A percentile compares a stretch with the other conserved stretches of the same genome.
These are phyloP conservation scores for Fusarium sp. DNA, from an alignment of 2,329 filamentous ascomycete species.

Conservation along the genomic window DNA sequence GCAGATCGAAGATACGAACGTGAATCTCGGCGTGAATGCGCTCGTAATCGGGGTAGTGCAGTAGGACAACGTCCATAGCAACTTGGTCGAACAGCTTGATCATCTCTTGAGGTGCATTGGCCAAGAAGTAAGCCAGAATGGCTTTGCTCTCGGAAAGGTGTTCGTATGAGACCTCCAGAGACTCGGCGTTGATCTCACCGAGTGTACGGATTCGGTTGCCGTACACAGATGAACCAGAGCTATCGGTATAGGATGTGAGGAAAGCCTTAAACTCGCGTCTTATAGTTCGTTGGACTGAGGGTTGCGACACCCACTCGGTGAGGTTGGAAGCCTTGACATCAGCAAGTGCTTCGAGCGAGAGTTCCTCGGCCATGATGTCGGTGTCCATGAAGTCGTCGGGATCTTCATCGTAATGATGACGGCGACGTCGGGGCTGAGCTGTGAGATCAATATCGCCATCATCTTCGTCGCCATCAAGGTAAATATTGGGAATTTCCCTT, in stretches of 20 bases:
- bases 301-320: slow-evolving; percentile 93
- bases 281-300: slow-evolving; percentile 90
- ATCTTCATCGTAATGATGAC: slow-evolving; percentile 94
- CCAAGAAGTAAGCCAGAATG: slow-evolving; percentile 93
- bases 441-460: slow-evolving; percentile 87
- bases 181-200: slow-evolving; percentile 97
- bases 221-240: slow-evolving; percentile 90
- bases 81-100: slow-evolving; percentile 96
- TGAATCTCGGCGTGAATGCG: slow-evolving; percentile 98
- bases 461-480: slow-evolving; percentile 83
- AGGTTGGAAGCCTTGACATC: slow-evolving; percentile 94
- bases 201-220: slow-evolving; percentile 92
- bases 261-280: slow-evolving; percentile 98
- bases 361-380: slow-evolving; percentile 94
- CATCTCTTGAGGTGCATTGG: slow-evolving; percentile 94
- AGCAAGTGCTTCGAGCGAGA: slow-evolving; percentile 88
- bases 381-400: slow-evolving; percentile 90
- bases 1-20: slow-evolving; percentile 93
- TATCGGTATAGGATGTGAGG: slow-evolving; percentile 93
- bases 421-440: slow-evolving; percentile 82
- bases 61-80: slow-evolving; percentile 93
- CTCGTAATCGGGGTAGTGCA: slow-evolving; percentile 97
- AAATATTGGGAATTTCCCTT: slow-evolving; percentile 75
- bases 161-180: slow-evolving; percentile 94
- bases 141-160: slow-evolving; percentile 92